These are phyloP conservation scores for Epichloe typhina DNA, from an alignment of 2,329 filamentous ascomycete species.

Conservation along the genomic window DNA sequence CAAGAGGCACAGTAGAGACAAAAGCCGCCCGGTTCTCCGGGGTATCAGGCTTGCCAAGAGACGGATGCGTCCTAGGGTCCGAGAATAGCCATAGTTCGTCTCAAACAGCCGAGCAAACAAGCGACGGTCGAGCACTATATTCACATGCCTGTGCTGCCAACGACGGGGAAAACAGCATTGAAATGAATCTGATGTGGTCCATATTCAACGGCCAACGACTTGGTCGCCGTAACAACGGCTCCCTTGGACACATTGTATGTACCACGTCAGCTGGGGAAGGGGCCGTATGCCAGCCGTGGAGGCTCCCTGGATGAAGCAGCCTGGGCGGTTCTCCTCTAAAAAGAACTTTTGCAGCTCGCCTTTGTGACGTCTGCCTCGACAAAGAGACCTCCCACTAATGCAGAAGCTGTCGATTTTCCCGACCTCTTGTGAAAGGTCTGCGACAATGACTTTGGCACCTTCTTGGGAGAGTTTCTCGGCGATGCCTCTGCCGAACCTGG, in stretches of 20 bases:
- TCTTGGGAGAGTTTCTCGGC: conserved; percentile 44
- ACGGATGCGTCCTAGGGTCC: conserved; percentile 27
- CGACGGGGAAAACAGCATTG: conserved; percentile 56
- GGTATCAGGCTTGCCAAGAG: conserved; percentile 49
- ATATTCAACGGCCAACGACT: conserved; percentile 56
- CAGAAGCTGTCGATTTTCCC: conserved; percentile 33
- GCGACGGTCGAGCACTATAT: conserved; percentile 6
- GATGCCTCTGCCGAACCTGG: conserved; percentile 52
- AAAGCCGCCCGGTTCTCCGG: conserved; percentile 45
- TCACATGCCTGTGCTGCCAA: conserved; percentile 51
- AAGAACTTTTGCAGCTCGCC: conserved; percentile 40
- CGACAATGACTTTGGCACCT: conserved; percentile 47
- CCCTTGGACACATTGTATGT: conserved; percentile 61
- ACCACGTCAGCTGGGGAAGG: conserved; percentile 52
- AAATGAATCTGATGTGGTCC: conserved; percentile 59
- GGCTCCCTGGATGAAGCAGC: conserved; percentile 52
- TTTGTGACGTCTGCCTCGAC: conserved; percentile 36
- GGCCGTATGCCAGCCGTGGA: conserved; percentile 49
- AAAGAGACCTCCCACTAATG: conserved; percentile 28
- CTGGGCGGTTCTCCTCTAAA: conserved; percentile 40
- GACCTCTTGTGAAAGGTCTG: conserved; percentile 42
- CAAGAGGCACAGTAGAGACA: conserved; percentile 40
- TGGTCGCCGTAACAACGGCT: conserved; percentile 46
- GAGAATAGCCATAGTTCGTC: neutral
- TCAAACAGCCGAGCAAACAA: neutral